Base-by-base conservation (phyloP, 768 basidiomycete genomes). In the Candolleomyces efflorescens region DNA sequence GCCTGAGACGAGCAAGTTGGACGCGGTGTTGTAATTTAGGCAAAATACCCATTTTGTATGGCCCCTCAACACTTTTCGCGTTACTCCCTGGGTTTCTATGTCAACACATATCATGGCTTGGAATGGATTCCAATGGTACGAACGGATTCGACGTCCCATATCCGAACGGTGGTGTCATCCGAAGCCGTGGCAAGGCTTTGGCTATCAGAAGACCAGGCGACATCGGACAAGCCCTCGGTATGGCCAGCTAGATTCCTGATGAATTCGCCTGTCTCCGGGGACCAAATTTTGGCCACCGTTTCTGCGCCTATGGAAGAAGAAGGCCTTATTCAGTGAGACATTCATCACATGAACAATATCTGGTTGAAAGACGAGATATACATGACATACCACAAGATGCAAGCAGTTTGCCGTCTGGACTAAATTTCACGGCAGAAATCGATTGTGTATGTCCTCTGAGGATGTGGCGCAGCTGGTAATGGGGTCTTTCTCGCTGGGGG, bases 1-100 rank as follows among this genome's bases (percentile, higher is more conserved):
- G 7, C 96, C 96, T 12, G 92, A 94, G 5, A 93, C 96, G 45
- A 98, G 80, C 20, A 98, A 75, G 61, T 94, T 94, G 6, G 91
- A 90, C 24, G 90, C 79, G 1, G 86, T 84, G 67, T 94, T 94
- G 71, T 93, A 98, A 64, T 95, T 93, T 13, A 98, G 78, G 66
- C 92, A 94, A 66, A 97, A 94, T 2, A 98, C 93, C 69, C 84
- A 90, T 64, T 86, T 92, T 4, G 89, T 82, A 66, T 98, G 96
- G 0, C 91, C 91, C 59, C 82, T 86, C 13, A 98, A 76, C 5
- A 78, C 75, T 67, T 89, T 89, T 32, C 83, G 82, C 2, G 85
- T 86, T 22, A 86, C 63, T 9, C 90, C 89, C 90, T 91, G 58
- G 52, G 55, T 60, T 57, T 56, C 38, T 39, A 38, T 7, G 24